Percentiles rank a stretch among this genome's conserved stretches.
Conservation (phyloP, 805 yeast species). For the Starmerella gropengiesseri region DNA sequence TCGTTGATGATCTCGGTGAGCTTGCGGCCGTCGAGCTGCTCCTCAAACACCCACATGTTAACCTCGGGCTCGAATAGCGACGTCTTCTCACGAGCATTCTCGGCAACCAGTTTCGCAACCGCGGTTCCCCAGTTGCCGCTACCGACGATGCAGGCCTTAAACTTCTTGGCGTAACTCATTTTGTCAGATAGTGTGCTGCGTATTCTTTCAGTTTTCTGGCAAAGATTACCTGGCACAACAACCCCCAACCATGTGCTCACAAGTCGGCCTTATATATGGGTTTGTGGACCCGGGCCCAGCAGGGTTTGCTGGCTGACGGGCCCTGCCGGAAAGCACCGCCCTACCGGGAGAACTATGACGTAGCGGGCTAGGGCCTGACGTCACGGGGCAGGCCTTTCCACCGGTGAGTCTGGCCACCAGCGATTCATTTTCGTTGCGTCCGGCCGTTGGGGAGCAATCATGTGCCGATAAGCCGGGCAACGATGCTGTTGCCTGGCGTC, state of each 20-base stretch:
- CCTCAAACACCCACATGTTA: conserved; percentile 96
- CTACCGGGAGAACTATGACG: neutral
- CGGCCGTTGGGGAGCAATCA: conserved; percentile 8
- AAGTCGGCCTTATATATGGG: too few relatives aligned
- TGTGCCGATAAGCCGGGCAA: conserved; percentile 3
- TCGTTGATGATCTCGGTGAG: conserved; percentile 85
- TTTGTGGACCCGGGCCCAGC: too few relatives aligned
- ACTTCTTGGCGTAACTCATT: conserved; percentile 26
- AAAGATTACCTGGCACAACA: too few relatives aligned
- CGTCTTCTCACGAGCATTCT: conserved; percentile 65
- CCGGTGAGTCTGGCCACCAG: too few relatives aligned
- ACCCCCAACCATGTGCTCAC: too few relatives aligned
- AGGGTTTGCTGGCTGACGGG: too few relatives aligned
- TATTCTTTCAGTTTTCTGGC: too few relatives aligned
- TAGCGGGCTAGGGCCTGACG: neutral
- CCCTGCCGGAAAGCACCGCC: conserved; percentile 1
- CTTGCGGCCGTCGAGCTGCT: conserved; percentile 58
- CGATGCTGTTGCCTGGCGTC: too few relatives aligned
- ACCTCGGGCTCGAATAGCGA: conserved; percentile 62
- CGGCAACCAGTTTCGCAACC: conserved; percentile 89
- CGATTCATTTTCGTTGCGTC: too few relatives aligned
- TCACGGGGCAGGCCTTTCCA: conserved; percentile 1
- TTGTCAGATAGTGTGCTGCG: too few relatives aligned
- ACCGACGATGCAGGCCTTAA: conserved; percentile 68
- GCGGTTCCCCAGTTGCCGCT: conserved; percentile 99